A percentile compares a stretch with the other conserved stretches of the same genome.
These are phyloP conservation scores for Trichosanthes truncata DNA, from an alignment of 306 rosid genomes.

Conservation along the genomic window DNA sequence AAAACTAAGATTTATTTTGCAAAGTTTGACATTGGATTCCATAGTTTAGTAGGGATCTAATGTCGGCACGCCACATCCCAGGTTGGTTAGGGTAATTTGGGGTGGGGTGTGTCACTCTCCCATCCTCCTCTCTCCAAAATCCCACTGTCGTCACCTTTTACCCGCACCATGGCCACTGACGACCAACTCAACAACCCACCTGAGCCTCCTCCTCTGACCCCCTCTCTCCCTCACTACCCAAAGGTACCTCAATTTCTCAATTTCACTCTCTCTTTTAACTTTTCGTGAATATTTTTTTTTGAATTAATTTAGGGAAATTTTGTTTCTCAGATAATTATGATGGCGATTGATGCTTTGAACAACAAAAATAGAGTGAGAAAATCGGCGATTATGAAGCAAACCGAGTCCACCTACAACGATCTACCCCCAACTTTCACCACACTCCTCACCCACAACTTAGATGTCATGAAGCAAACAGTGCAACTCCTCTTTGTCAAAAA, in stretches of 20 bases:
- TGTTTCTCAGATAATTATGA: conserved; percentile 28
- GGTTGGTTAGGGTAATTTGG: too few relatives aligned
- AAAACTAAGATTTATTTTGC: too few relatives aligned
- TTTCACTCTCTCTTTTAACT: not conserved
- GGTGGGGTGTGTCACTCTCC: too few relatives aligned
- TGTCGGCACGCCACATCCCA: too few relatives aligned
- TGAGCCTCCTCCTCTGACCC: conserved; percentile 8
- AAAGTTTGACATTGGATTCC: too few relatives aligned
- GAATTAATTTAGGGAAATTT: not conserved
- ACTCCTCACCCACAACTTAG: conserved; percentile 29
- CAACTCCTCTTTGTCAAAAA: conserved; percentile 30
- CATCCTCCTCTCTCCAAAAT: not conserved
- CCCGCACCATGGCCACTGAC: conserved; percentile 27
- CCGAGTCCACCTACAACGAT: conserved; percentile 30
- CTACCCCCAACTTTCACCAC: conserved; percentile 27
- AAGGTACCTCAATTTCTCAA: conserved; percentile 21
- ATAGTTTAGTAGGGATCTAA: too few relatives aligned
- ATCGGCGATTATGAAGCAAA: conserved; percentile 30
- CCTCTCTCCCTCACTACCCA: conserved; percentile 26
- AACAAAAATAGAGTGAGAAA: conserved; percentile 29
- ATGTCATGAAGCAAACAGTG: conserved; percentile 30
- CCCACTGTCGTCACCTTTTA: conserved; percentile 16
- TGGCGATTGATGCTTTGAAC: conserved; percentile 33
- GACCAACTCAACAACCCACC: conserved; percentile 6
- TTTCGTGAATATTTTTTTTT: not conserved